A percentile compares a stretch with the other conserved stretches of the same genome.
These are phyloP conservation scores for Rhododendron kiyosumense DNA, from an alignment of 148 eudicot genomes.

Conservation along the genomic window DNA sequence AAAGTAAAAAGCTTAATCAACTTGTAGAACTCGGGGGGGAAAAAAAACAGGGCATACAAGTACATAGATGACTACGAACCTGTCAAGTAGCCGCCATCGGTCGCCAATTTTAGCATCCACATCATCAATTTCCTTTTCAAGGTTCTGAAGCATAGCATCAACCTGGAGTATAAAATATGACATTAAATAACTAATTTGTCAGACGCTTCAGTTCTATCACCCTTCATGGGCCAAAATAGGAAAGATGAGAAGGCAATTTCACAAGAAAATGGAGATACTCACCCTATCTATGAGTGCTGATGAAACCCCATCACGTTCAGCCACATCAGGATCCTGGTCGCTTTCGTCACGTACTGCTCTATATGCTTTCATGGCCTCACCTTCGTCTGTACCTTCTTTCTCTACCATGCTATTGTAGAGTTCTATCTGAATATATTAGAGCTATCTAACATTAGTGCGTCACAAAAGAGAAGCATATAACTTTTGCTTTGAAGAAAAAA, in stretches of 20 bases:
- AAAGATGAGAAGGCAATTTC: not conserved
- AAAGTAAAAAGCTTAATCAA: not conserved
- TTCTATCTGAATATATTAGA: slow-evolving; percentile 46
- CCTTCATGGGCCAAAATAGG: not conserved
- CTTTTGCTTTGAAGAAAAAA: not conserved
- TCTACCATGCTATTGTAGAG: slow-evolving; percentile 75
- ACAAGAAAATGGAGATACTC: slow-evolving; percentile 9
- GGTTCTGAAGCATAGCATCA: slow-evolving; percentile 89
- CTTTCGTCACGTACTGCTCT: slow-evolving; percentile 69
- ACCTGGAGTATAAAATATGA: slow-evolving; percentile 36
- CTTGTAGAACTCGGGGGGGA: not conserved
- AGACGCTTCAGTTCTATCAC: not conserved
- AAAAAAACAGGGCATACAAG: not conserved
- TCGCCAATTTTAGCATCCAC: slow-evolving; percentile 94
- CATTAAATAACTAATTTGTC: not conserved
- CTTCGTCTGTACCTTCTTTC: slow-evolving; percentile 66
- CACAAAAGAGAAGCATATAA: not conserved
- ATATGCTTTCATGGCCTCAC: slow-evolving; percentile 70
- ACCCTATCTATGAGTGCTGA: slow-evolving; percentile 74
- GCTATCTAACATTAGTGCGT: not conserved
- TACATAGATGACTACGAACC: slow-evolving; percentile 21
- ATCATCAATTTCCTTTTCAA: slow-evolving; percentile 92
- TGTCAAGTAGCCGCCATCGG: slow-evolving; percentile 78
- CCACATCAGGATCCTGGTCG: slow-evolving; percentile 48
- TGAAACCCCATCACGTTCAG: slow-evolving; percentile 51